Conservation (phyloP, 2,329 filamentous ascomycete species). For the Lithohypha guttulata region DNA sequence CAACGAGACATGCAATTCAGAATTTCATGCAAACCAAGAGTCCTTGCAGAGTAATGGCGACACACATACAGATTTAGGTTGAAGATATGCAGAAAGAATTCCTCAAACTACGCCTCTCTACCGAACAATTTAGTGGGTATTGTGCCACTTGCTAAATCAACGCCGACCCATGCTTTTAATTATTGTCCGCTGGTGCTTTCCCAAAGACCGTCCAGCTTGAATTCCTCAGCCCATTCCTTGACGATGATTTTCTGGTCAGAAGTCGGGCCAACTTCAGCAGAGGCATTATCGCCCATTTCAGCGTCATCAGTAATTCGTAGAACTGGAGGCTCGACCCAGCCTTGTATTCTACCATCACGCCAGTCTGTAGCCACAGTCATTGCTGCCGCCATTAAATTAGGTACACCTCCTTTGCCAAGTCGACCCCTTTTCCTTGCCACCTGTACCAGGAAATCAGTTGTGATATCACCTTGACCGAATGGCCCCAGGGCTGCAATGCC, state of each 20-base stretch:
- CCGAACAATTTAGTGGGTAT: too few relatives aligned
- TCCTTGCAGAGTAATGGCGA: too few relatives aligned
- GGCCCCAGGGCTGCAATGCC: conserved; percentile 68
- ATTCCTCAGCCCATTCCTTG: conserved; percentile 85
- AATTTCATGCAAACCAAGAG: too few relatives aligned
- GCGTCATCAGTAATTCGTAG: conserved; percentile 44
- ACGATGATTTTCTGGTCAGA: conserved; percentile 71
- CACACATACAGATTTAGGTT: too few relatives aligned
- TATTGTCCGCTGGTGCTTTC: conserved; percentile 34
- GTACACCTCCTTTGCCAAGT: conserved; percentile 77
- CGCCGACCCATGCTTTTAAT: background rate
- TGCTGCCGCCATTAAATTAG: conserved; percentile 76
- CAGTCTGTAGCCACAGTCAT: conserved; percentile 94
- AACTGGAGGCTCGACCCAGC: conserved; percentile 71
- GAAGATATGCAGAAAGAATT: too few relatives aligned
- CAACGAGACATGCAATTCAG: too few relatives aligned
- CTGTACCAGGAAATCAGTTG: conserved; percentile 86
- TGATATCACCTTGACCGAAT: conserved; percentile 56
- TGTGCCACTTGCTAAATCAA: too few relatives aligned
- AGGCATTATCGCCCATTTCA: conserved; percentile 27
- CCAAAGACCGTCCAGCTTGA: conserved; percentile 89
- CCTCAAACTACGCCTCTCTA: too few relatives aligned
- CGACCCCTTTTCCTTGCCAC: conserved; percentile 87
- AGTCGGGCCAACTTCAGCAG: conserved; percentile 30
- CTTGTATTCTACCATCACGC: conserved; percentile 88